Evolutionary conservation across 2,329 filamentous ascomycete species (phyloP), one percentile per base, ranked within the genome.

Genomic region (Trichoderma semiorbis): DNA sequence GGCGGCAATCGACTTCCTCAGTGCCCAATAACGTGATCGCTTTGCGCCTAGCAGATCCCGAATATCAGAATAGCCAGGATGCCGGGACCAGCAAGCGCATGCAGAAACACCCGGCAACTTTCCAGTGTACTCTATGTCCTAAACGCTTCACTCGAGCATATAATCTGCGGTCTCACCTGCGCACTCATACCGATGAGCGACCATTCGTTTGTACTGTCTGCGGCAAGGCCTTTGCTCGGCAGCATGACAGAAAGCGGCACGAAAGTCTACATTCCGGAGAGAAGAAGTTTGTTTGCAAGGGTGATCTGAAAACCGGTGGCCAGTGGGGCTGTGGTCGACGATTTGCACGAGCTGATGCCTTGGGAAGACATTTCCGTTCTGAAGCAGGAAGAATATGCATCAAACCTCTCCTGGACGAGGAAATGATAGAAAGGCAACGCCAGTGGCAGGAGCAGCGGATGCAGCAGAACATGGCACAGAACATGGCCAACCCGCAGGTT

Each of bases 231-330:
- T 99, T 99, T 83, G 96, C 96, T 7, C 92, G 96, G 30, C 96
- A 99, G 79, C 96, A 99, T 79, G 96, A 99, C 80, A 92, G 96
- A 60, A 99, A 99, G 83, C 92, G 96, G 50, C 96, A 99, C 81
- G 96, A 99, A 83, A 95, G 95, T 50, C 85, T 99, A 55, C 96
- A 99, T 79, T 97, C 93, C 0, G 96, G 96, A 55, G 96, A 99
- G 84, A 99, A 98, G 89, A 98, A 97, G 79, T 99, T 98, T 79
- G 93, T 98, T 8, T 99, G 96, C 83, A 94, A 94, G 76, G 96
- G 96, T 68, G 93, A 95, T 72, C 89, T 99, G 64, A 95, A 95
- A 75, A 90, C 90, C 2, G 91, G 91, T 61, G 91, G 91, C 6
- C 90, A 92, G 75, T 99, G 96, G 96, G 96, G 96, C 24, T 99